phyloP scores from a whole-genome alignment of 1,284 basidiomycete species.

The Boletus subluridellus region DNA sequence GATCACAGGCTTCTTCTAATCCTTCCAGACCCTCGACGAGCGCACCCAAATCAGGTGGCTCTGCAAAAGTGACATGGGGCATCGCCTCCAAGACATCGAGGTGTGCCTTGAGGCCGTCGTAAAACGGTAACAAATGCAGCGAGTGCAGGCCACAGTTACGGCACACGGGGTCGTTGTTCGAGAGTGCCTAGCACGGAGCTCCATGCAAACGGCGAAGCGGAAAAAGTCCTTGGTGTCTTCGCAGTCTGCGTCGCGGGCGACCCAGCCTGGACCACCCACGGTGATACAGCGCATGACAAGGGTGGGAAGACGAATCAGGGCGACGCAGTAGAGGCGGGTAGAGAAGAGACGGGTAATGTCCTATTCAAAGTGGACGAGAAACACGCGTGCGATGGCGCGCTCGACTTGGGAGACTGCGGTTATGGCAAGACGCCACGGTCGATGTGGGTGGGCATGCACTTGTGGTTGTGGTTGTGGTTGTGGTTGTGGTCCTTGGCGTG shows the following conservation, averaged over 20 bases:
- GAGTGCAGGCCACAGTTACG: constrained; percentile 61
- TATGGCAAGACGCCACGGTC: constrained; percentile 54
- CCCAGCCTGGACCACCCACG: constrained; percentile 61
- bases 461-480: constrained; percentile 17
- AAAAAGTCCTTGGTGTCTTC: constrained; percentile 72
- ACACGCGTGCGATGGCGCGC: constrained; percentile 57
- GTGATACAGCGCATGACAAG: constrained; percentile 60
- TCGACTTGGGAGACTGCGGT: constrained; percentile 59
- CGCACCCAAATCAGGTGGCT: constrained; percentile 60
- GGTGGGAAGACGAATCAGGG: constrained; percentile 60
- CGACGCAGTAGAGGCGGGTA: constrained; percentile 58
- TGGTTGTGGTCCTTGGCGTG: constrained; percentile 30
- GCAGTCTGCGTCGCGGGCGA: constrained; percentile 57
- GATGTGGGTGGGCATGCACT: constrained; percentile 43
- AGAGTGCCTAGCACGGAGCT: constrained; percentile 62
- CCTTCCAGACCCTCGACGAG: constrained; percentile 53
- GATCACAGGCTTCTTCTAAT: constrained; percentile 57
- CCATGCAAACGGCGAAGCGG: constrained; percentile 62
- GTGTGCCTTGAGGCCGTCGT: constrained; percentile 54
- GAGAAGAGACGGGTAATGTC: constrained; percentile 69
- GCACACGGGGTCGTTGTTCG: constrained; percentile 63
- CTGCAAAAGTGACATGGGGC: constrained; percentile 52
- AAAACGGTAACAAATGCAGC: constrained; percentile 56
- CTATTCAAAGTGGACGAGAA: constrained; percentile 63
- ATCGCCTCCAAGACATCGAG: constrained; percentile 55